Percentiles rank a stretch among this genome's conserved stretches.
Conservation (phyloP, 2,329 filamentous ascomycete genomes). For the Canariomyces notabilis region DNA sequence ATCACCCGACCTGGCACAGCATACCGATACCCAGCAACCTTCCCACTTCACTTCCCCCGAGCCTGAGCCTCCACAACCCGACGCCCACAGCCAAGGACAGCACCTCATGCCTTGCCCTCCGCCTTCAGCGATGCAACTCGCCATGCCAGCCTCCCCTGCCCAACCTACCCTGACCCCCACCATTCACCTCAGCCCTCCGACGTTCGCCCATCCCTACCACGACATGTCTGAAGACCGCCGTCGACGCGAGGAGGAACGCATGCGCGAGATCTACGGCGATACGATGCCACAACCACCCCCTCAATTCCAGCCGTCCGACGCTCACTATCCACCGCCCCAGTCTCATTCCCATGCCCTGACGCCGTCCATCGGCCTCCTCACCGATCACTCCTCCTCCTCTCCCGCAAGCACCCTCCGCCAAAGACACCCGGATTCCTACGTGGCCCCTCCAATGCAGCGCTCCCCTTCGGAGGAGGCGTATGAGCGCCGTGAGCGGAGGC, state of each 20-base stretch:
- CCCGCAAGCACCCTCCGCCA: neutral
- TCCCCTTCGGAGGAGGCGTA: neutral
- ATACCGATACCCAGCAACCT: conserved; percentile 20
- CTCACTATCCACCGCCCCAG: neutral
- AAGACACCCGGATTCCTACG: conserved; percentile 10
- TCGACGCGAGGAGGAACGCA: conserved; percentile 44
- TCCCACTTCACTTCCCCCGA: neutral
- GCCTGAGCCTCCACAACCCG: neutral
- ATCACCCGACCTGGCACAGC: conserved; percentile 24
- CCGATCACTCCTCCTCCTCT: neutral
- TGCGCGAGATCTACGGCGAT: conserved; percentile 50
- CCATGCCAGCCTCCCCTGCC: conserved; percentile 18
- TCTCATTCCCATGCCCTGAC: conserved; percentile 1
- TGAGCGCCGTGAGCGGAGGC: too few relatives aligned
- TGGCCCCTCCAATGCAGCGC: conserved; percentile 17
- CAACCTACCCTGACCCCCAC: conserved; percentile 18
- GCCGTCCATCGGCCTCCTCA: neutral
- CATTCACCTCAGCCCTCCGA: conserved; percentile 16
- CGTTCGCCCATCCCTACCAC: conserved; percentile 3
- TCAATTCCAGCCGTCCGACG: neutral
- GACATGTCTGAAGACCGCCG: conserved; percentile 33
- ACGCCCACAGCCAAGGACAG: conserved; percentile 3
- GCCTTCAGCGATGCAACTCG: conserved; percentile 9
- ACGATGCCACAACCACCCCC: neutral
- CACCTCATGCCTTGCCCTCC: conserved; percentile 13